These are phyloP conservation scores for Phytophthora hibernalis DNA, from an alignment of 352 stramenopile genomes.

Conservation along the genomic window DNA sequence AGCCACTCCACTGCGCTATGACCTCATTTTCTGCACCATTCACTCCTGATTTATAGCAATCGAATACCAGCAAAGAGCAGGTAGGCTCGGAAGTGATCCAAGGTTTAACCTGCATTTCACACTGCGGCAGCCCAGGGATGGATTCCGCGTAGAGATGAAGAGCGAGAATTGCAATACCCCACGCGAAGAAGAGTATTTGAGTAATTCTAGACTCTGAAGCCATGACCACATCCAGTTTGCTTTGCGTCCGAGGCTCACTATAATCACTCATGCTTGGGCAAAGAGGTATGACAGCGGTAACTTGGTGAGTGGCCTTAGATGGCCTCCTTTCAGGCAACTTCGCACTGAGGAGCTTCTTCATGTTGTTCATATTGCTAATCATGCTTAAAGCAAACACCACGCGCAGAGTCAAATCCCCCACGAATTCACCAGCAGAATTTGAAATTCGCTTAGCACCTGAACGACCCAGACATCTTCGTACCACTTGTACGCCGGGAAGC, in stretches of 20 bases:
- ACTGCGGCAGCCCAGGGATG: conserved; percentile 8
- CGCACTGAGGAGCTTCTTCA: conserved; percentile 26
- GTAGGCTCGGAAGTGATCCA: conserved; percentile 31
- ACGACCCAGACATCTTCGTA: conserved; percentile 43
- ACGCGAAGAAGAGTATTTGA: conserved; percentile 23
- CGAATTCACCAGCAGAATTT: conserved; percentile 30
- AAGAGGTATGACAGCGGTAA: conserved; percentile 5
- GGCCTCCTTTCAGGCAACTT: neutral
- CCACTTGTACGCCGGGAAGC: conserved; percentile 26
- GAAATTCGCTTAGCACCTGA: conserved; percentile 39
- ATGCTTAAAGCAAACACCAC: conserved; percentile 22
- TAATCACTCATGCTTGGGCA: neutral
- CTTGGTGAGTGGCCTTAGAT: neutral
- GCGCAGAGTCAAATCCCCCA: conserved; percentile 22
- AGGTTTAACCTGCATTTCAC: conserved; percentile 38
- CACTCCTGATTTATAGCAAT: conserved; percentile 25
- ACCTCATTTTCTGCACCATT: conserved; percentile 23
- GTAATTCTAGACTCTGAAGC: conserved; percentile 17
- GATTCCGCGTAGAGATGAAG: conserved; percentile 31
- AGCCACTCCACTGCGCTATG: conserved; percentile 11
- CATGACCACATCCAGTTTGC: conserved; percentile 8
- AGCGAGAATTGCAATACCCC: conserved; percentile 30
- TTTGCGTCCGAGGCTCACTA: conserved; percentile 1
- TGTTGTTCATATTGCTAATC: conserved; percentile 23
- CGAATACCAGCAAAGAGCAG: conserved; percentile 37